These are phyloP conservation scores for Lecanicillium sp. DNA, from an alignment of 2,329 filamentous ascomycete species.

Conservation along the genomic window DNA sequence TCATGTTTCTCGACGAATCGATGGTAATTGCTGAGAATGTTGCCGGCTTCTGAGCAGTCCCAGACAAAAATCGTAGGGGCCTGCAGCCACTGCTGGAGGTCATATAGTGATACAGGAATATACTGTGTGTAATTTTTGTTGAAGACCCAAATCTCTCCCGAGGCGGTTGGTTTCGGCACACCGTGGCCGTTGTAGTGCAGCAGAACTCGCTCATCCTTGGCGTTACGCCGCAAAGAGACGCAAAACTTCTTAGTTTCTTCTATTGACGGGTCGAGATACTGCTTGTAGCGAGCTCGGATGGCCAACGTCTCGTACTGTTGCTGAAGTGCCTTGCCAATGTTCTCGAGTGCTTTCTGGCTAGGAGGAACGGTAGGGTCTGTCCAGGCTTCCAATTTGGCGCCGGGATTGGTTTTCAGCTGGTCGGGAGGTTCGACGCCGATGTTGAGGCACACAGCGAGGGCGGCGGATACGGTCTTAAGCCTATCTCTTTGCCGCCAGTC, in stretches of 20 bases:
- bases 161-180: constrained; percentile 89
- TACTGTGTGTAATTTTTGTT: constrained; percentile 99
- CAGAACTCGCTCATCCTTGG: constrained; percentile 92
- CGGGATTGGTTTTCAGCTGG: constrained; percentile 89
- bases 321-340: constrained; percentile 94
- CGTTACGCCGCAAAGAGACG: constrained; percentile 79
- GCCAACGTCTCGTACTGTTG: constrained; percentile 93
- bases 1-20: constrained; percentile 93
- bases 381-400: constrained; percentile 93
- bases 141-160: constrained; percentile 98
- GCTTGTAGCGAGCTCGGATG: constrained; percentile 93
- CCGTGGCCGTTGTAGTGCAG: constrained; percentile 99
- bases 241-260: constrained; percentile 98
- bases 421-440: constrained; percentile 97
- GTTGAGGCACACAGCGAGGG: constrained; percentile 89
- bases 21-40: constrained; percentile 92
- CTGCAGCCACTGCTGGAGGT: constrained; percentile 91
- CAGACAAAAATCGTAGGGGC: constrained; percentile 95
- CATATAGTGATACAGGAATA: constrained; percentile 91
- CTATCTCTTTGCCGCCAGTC: constrained; percentile 98
- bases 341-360: constrained; percentile 78
- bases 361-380: constrained; percentile 80
- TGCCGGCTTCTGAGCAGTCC: constrained; percentile 93
- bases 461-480: constrained; percentile 92
- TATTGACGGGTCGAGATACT: constrained; percentile 91